Evolutionary conservation across 495 filamentous ascomycete species (phyloP), one percentile per base, ranked within the genome.

Genomic region (Neurospora sp.): DNA sequence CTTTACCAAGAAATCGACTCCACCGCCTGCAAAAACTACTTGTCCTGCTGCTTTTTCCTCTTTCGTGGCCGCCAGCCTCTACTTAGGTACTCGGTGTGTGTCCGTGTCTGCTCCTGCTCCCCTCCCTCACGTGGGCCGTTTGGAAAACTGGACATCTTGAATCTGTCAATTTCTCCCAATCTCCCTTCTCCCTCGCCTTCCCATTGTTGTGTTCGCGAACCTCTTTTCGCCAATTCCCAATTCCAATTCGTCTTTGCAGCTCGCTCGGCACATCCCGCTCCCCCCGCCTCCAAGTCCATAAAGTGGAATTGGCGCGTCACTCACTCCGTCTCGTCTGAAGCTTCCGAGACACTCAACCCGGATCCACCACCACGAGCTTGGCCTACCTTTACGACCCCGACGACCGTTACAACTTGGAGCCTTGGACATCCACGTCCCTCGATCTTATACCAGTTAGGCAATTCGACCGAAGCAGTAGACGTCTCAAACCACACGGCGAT

Each of bases 41-140:
- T 73, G 38, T 41, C 69, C 69, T 73, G 14, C 48, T 73, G 38
- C 12, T 41, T 73, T 73, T 39, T 73, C 39, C 70, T 46, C 59
- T 41, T 16, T 48, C 38, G 72, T 73, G 44, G 72, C 20, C 69
- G 38, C 44, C 42, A 62, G 71, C 59, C 16, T 59, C 46, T 27
- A n/a, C n/a, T n/a, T n/a, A n/a, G n/a, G n/a, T 39, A 27, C 54
- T 66, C 54, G 54, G 54, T 62, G 27, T 62, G 54, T 35, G 23
- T 35, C 23, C 54, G 54, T 31, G 54, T 62, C 23, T 62, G 23
- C 23, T 62, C 23, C 27, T 62, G 23, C 6, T 16, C 54, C 23
- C 12, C 54, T 35, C 54, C 54, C 27, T 35, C 54, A 27, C 27
- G 54, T 66, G 27, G 54, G 54, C 54, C 12, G 54, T 62, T 66